Base-by-base conservation (phyloP, 176 grass and related monocot genomes). In the Carex myosuroides region DNA sequence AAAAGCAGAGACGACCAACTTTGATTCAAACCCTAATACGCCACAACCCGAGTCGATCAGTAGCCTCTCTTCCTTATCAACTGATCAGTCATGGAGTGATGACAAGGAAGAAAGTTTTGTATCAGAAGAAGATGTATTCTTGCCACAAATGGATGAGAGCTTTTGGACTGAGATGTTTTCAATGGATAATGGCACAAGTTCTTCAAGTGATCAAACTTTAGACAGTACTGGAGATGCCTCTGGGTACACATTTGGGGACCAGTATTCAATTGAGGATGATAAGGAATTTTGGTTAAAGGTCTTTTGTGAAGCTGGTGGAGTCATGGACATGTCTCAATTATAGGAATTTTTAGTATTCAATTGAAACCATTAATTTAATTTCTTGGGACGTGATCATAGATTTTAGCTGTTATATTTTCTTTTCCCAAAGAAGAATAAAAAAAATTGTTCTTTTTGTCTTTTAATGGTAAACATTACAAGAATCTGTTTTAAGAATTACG, bases 201-300 rank as follows among this genome's bases (percentile, higher is more conserved):
- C 71, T 60, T 77, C 71, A 44, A 52, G 14, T 66, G 60, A 83
- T 83, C 35, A 83, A 66, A 55, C 13, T 64, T 69, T 81, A 66
- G 72, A 79, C 11, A 50, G 9, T 50, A 60, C 48, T 44, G 50
- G 37, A 3, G 74, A 75, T 30, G 69, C 16, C 26, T 30, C 67
- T 56, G n/a, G 9, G 17, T 53, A 37, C 20, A 12, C 57, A 6
- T 17, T 74, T 24, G 76, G 41, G 8, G 3, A 85, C 68, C 64
- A 75, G 50, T 14, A 55, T 80, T 60, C 68, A 60, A 42, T 30
- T 80, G 82, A 85, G 71, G 87, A 93, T 26, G 89, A 88, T 69
- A 90, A 83, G 84, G 94, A 97, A 53, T 97, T 97, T 85, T 97
- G 94, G 94, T 77, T 90, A 16, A 87, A 71, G 32, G 52, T 97